Percentiles rank a stretch among this genome's conserved stretches.
These are phyloP conservation scores for Skeletonema marinoi DNA, from an alignment of 108 stramenopile species.

Conservation along the genomic window DNA sequence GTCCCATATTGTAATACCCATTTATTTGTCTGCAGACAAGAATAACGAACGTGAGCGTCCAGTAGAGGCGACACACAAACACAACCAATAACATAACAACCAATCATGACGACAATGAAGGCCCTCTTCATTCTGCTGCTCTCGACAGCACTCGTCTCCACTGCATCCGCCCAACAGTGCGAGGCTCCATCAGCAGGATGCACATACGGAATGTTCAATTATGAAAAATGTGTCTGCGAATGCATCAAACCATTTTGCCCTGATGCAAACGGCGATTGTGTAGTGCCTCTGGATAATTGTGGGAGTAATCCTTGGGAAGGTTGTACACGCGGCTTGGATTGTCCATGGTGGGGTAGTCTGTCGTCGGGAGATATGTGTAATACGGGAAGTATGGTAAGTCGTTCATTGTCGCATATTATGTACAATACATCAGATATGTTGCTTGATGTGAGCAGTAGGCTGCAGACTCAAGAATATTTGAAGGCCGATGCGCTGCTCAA, in stretches of 20 bases:
- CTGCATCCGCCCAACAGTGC: neutral
- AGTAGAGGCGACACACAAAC: no score
- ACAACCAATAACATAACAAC: no score
- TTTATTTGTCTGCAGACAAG: no score
- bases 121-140: neutral
- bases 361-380: slow-evolving; percentile 20
- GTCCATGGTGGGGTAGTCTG: slow-evolving; percentile 39
- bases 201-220: slow-evolving; percentile 21
- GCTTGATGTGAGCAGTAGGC: no score
- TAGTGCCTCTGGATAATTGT: slow-evolving; percentile 7
- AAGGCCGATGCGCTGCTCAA: no score
- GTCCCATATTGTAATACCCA: no score
- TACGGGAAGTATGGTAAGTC: slow-evolving; percentile 35
- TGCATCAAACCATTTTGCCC: slow-evolving; percentile 36
- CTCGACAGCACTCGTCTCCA: neutral
- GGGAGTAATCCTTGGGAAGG: slow-evolving; percentile 29
- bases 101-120: neutral
- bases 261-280: slow-evolving; percentile 18
- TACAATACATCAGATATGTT: neutral
- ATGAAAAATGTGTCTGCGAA: no score
- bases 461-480: no score
- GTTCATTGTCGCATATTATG: neutral
- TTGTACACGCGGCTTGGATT: slow-evolving; percentile 30
- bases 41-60: no score
- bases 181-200: neutral